Base-by-base conservation (phyloP, 2,329 filamentous ascomycete species). In the Hortaea sp. region DNA sequence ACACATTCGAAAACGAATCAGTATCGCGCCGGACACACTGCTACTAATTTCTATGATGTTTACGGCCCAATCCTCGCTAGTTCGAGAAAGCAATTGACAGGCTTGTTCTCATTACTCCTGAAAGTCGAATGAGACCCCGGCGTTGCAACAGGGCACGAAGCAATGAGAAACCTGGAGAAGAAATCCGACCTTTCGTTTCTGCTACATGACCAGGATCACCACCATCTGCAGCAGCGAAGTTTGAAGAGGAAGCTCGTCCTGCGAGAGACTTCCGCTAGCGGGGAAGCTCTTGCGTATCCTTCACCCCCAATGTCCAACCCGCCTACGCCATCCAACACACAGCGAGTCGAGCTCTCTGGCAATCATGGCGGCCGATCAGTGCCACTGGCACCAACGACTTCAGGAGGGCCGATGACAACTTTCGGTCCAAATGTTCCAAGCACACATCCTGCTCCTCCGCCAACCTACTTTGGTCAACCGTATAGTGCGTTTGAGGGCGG, bases 301-400 rank as follows among this genome's bases (percentile, higher is more conserved):
- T 73, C 69, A 56, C 70, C 70, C 61, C 70, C 70, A 62, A 74
- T 74, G 71, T 73, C 71, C 64, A 69, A 67, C 63, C 65, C 69
- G 56, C 67, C 68, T 47, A 71, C 70, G 50, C 67, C 70, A 53
- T 49, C 47, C 39, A 48, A 47, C 45, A 45, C 45, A 28, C 49
- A 37, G 20, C 43, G 31, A 37, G 29, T 31, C 20, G 39, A 49
- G 20, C 20, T 43, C 32, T 34, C 39, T 11, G 10, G 10, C 6
- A 30, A 20, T 4, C 20, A 9, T 42, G 40, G 20, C 10, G 29
- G 10, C 28, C 28, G 13, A n/a, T 13, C 37, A 39, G 7, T 27
- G 7, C 7, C 37, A n/a, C 9, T 7, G 7, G 13, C 37, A 7
- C 10, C 9, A 13, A 39, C 10, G 13, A 39, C 37, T 7, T 12